Percentiles rank a stretch among this genome's conserved stretches.
These are phyloP conservation scores for Gilbertella persicaria DNA, from an alignment of 371 early-diverging fungal species.

Conservation along the genomic window DNA sequence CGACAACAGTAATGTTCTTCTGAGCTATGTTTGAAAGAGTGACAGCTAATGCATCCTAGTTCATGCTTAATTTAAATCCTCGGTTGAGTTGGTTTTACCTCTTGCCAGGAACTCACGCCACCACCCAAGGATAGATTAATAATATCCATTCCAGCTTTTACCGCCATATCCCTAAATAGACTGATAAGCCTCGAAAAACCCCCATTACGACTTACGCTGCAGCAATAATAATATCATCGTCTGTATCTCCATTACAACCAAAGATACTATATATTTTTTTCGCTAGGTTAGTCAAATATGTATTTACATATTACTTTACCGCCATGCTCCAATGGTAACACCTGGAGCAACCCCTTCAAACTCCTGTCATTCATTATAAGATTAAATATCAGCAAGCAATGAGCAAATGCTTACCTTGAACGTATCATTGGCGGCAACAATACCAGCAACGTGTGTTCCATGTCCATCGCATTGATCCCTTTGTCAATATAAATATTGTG, in stretches of 20 bases:
- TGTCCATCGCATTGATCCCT: slow-evolving; percentile 25
- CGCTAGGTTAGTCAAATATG: background rate
- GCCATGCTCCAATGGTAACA: slow-evolving; percentile 26
- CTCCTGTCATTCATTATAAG: slow-evolving; percentile 41
- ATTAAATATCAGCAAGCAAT: too few relatives aligned
- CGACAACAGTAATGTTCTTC: slow-evolving; percentile 12
- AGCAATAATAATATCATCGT: slow-evolving; percentile 32
- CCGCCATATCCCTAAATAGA: slow-evolving; percentile 3
- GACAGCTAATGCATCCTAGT: slow-evolving; percentile 10
- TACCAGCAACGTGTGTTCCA: slow-evolving; percentile 64
- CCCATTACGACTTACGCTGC: slow-evolving; percentile 24
- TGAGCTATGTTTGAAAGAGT: slow-evolving; percentile 5
- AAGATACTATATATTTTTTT: slow-evolving; percentile 18
- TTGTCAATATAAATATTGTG: background rate
- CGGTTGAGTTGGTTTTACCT: slow-evolving; percentile 18
- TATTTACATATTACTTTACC: slow-evolving; percentile 25
- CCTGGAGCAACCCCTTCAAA: slow-evolving; percentile 36
- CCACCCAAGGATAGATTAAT: slow-evolving; percentile 33
- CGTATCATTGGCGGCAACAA: slow-evolving; percentile 51
- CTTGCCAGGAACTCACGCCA: slow-evolving; percentile 53
- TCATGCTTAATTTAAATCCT: background rate
- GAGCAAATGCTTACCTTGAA: slow-evolving; percentile 18
- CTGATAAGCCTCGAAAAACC: too few relatives aligned
- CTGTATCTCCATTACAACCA: slow-evolving; percentile 27
- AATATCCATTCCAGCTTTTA: slow-evolving; percentile 27